Conservation (phyloP, 2,329 filamentous ascomycete genomes). For the Alternaria sp. region DNA sequence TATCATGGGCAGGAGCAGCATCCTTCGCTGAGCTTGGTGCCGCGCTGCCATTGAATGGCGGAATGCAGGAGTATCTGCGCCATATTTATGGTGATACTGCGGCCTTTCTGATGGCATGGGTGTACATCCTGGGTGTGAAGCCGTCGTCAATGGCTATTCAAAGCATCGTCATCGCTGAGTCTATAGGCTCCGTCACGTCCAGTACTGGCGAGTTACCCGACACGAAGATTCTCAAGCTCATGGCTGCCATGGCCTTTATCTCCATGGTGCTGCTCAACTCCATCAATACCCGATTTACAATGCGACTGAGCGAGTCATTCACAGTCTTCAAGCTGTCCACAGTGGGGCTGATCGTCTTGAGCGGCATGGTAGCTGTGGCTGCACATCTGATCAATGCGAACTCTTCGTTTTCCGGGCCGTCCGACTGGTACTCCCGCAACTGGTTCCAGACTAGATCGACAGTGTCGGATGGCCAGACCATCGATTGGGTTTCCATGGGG, state of each 20-base stretch:
- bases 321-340: conserved; percentile 48
- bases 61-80: conserved; percentile 67
- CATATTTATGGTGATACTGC: conserved; percentile 66
- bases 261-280: conserved; percentile 53
- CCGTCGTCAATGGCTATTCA: conserved; percentile 69
- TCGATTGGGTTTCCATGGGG: conserved; percentile 50
- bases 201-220: conserved; percentile 21
- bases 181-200: conserved; percentile 57
- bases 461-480: conserved; percentile 51
- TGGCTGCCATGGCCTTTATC: conserved; percentile 45
- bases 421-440: conserved; percentile 51
- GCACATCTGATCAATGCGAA: conserved; percentile 36
- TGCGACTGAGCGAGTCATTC: conserved; percentile 52
- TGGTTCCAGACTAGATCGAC: conserved; percentile 64
- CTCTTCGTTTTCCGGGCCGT: conserved; percentile 36
- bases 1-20: conserved; percentile 69
- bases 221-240: conserved; percentile 42
- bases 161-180: conserved; percentile 65
- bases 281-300: conserved; percentile 50
- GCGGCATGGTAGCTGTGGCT: conserved; percentile 38
- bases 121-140: conserved; percentile 70
- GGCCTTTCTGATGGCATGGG: conserved; percentile 70
- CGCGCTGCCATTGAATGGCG: conserved; percentile 68
- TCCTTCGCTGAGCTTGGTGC: conserved; percentile 69
- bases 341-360: conserved; percentile 40